Evolutionary conservation across 495 filamentous ascomycete genomes (phyloP).

Genomic region (Monascus purpureus): DNA sequence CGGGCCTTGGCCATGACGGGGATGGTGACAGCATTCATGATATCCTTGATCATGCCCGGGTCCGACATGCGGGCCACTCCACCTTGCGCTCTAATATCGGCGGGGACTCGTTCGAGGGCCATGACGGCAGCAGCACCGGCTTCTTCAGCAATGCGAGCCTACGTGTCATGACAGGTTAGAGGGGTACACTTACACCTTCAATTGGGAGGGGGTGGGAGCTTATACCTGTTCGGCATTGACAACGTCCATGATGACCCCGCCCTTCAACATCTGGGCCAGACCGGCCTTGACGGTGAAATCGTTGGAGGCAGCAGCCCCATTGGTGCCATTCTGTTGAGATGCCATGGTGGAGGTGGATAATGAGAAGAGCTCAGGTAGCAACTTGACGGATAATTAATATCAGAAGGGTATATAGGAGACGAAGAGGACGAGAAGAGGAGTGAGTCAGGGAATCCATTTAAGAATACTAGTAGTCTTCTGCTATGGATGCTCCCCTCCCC

Average conservation of each 20-base stretch:
- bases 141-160: conserved; percentile 93
- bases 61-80: conserved; percentile 97
- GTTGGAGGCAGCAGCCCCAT: conserved; percentile 12
- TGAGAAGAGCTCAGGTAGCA: not conserved
- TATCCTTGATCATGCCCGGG: conserved; percentile 88
- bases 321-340: conserved; percentile 17
- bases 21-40: conserved; percentile 93
- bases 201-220: not conserved
- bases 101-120: conserved; percentile 94
- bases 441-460: too few relatives aligned
- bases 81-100: conserved; percentile 84
- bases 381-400: not conserved
- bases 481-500: too few relatives aligned
- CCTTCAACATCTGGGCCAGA: conserved; percentile 92
- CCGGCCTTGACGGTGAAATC: conserved; percentile 80
- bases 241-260: conserved; percentile 99
- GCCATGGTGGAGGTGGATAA: conserved; percentile 17
- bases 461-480: too few relatives aligned
- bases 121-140: conserved; percentile 94
- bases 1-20: conserved; percentile 99
- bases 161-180: conserved; percentile 2
- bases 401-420: conserved; percentile 3
- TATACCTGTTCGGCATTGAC: conserved; percentile 78
- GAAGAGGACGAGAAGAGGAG: too few relatives aligned
- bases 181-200: not conserved